Evolutionary conservation across 1,139 yeast species (phyloP).

Genomic region (Geotrichum carabidarum): DNA sequence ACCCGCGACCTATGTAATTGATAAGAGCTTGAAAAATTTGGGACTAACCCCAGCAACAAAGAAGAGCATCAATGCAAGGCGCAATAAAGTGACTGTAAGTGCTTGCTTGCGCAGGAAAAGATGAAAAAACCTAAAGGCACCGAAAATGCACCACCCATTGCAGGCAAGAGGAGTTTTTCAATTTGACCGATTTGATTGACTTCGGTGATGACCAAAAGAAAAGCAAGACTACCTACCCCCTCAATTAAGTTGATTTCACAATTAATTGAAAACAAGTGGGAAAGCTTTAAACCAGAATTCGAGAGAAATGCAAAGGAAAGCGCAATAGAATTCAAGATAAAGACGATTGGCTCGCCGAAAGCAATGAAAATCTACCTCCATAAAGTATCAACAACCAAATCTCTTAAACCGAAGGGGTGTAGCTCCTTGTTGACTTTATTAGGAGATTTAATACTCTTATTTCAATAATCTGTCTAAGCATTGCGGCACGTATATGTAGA

Average conservation of each 20-base stretch:
- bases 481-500: slow-evolving; percentile 44
- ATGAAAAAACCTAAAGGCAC: slow-evolving; percentile 70
- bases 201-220: slow-evolving; percentile 46
- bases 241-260: slow-evolving; percentile 47
- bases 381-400: slow-evolving; percentile 42
- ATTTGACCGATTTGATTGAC: slow-evolving; percentile 25
- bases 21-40: slow-evolving; percentile 68
- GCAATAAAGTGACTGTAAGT: slow-evolving; percentile 68
- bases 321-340: slow-evolving; percentile 44
- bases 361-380: slow-evolving; percentile 43
- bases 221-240: slow-evolving; percentile 47
- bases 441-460: slow-evolving; percentile 34
- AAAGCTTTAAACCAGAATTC: slow-evolving; percentile 60
- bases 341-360: slow-evolving; percentile 35
- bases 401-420: slow-evolving; percentile 12
- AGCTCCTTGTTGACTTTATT: slow-evolving; percentile 39
- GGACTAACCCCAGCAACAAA: slow-evolving; percentile 70
- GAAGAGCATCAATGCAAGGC: slow-evolving; percentile 41
- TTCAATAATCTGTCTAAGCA: slow-evolving; percentile 47
- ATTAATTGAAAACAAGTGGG: slow-evolving; percentile 49
- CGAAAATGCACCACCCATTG: slow-evolving; percentile 51
- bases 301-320: slow-evolving; percentile 50
- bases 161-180: slow-evolving; percentile 26
- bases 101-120: slow-evolving; percentile 75
- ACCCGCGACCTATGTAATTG: slow-evolving; percentile 64